Base-by-base conservation (phyloP, 2,329 filamentous ascomycete genomes). In the Aureobasidium uvarum region DNA sequence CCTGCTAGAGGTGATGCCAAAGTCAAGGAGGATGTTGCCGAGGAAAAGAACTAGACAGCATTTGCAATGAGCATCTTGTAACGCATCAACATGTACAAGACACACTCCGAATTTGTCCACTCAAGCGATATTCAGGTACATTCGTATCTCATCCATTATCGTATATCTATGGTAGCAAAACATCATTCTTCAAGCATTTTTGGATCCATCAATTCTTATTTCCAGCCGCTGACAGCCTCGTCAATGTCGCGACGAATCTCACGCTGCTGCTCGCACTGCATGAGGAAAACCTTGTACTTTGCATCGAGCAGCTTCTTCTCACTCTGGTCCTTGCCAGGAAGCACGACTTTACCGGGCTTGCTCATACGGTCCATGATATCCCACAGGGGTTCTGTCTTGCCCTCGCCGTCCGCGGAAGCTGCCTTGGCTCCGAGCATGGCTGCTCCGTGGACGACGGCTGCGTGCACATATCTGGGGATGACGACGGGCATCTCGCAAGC, bases 381-480 rank as follows among this genome's bases (percentile, higher is more conserved):
- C 95, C 95, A 99, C 68, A 99, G 81, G 46, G 89, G 86, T 80
- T 97, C 93, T 0, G 90, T 93, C 72, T 89, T 88, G 51, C 91
- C 91, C 11, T 90, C 84, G 45, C 84, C 83, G 72, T 90, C 88
- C 38, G 89, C 89, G 71, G 89, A 95, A 7, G 94, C 95, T n/a
- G 95, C 95, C 79, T 98, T 98, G 66, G 92, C 95, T 45, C 95
- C 95, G 28, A 99, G 84, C 94, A 99, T 99, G 66, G 95, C 95
- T 8, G 95, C 95, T n/a, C 95, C 95, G 74, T 98, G 93, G 31
- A 96, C 94, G 7, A 99, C 95, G 6, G 95, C 95, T 1, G 94
- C 94, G 74, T 96, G 91, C 66, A 97, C 92, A 73, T 99, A 98
- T 60, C 89, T 85, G 0, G 95, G 95, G 65, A 98, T 96, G 43